A percentile compares a stretch with the other conserved stretches of the same genome.
Conservation (phyloP, 805 yeast genomes). For the Myxozyma vanderwaltii region DNA sequence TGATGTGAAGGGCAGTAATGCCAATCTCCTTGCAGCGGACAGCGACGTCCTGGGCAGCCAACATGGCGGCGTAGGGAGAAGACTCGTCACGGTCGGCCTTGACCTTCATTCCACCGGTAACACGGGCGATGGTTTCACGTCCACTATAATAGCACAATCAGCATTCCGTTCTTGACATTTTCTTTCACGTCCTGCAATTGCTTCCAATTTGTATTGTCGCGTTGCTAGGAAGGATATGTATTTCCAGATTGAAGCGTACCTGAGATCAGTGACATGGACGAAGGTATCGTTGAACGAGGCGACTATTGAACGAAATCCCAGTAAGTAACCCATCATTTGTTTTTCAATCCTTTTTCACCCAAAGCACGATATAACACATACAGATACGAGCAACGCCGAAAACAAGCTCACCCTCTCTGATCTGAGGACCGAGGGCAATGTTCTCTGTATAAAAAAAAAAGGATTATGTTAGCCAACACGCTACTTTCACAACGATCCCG, state of each 20-base stretch:
- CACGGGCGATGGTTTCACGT: constrained; percentile 99
- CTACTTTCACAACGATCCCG: not conserved
- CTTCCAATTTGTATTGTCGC: not conserved
- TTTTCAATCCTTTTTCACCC: not conserved
- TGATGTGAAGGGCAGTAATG: constrained; percentile 98
- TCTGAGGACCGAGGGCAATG: constrained; percentile 73
- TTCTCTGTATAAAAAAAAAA: constrained; percentile 40
- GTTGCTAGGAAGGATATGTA: not conserved
- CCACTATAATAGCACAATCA: constrained; percentile 58
- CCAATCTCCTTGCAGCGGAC: constrained; percentile 99
- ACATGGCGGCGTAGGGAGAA: constrained; percentile 99
- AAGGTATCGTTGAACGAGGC: constrained; percentile 99
- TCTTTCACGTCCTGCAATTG: too few species aligned
- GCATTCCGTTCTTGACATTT: not conserved
- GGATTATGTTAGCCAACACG: not conserved
- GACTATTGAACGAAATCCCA: constrained; percentile 41
- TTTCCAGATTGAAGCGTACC: constrained; percentile 12
- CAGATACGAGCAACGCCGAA: constrained; percentile 99
- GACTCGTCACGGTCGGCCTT: constrained; percentile 99
- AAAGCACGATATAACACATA: constrained; percentile 26
- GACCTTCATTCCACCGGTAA: constrained; percentile 99
- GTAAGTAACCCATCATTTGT: not conserved
- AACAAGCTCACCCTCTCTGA: constrained; percentile 97
- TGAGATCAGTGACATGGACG: constrained; percentile 97
- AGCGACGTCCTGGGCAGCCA: constrained; percentile 99